Base-by-base conservation (phyloP, 1,139 yeast species). In the Eremothecium gossypii region DNA sequence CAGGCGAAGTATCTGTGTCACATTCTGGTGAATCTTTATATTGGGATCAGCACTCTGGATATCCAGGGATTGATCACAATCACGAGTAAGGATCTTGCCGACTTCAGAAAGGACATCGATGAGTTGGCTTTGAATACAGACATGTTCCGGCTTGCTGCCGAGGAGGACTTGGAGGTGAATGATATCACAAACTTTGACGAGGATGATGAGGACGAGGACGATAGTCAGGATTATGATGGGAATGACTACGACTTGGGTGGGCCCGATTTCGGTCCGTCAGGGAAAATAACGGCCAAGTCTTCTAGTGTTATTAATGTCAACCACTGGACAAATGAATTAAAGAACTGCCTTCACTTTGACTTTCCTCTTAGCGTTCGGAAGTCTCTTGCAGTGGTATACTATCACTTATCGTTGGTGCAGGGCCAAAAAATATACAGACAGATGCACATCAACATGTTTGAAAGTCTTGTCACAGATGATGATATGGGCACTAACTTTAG, bases 261-360 rank as follows among this genome's bases (percentile, higher is more conserved):
- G 31, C 74, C 70, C 3, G 73, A 69, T 32, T 74, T 64, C 38
- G 69, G 69, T 31, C 67, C 76, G 44, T 77, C 67, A 10, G 71
- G 79, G 46, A 79, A 78, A 49, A 71, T 77, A 11, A 71, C 80
- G 3, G 78, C 83, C 4, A 72, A 74, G 50, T 77, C 85, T 0
- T 83, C 93, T 1, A 79, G 91, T 0, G 80, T 83, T 4, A 78
- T 83, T 8, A 75, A 81, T 34, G 81, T 85, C 8, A 73, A 82
- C 43, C 85, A 83, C 47, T 89, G 96, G 96, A 83, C 96, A 0
- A 80, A 84, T 45, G 96, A 87, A 59, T 70, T 91, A 49, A 72
- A 79, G 44, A 80, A 83, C 35, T 83, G 96, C 77, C 64, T 87
- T 47, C 86, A 86, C 58, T 80, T 83, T 54, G 84, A 82, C 42